Evolutionary conservation across 352 stramenopile genomes (phyloP).

Genomic region (Globisporangium alternatum): DNA sequence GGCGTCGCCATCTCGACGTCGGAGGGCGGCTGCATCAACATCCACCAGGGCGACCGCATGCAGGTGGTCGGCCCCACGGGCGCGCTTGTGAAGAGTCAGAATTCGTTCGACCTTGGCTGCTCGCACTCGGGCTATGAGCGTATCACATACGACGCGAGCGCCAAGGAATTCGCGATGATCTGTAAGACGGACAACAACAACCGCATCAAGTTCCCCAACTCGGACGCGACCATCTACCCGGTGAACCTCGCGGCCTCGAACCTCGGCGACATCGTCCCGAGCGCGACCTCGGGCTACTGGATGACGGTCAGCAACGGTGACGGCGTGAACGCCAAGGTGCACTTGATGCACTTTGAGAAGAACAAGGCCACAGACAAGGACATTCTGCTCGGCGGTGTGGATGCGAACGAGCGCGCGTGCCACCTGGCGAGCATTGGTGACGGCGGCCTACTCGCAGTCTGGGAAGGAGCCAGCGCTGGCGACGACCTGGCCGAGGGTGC

Average conservation of each 20-base stretch:
- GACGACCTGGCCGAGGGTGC: constrained; percentile 29
- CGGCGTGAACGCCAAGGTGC: constrained; percentile 44
- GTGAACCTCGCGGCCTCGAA: constrained; percentile 46
- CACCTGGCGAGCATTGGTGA: constrained; percentile 41
- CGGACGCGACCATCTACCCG: constrained; percentile 50
- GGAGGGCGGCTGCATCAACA: constrained; percentile 59
- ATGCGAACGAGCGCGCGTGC: constrained; percentile 49
- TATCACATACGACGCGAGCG: constrained; percentile 49
- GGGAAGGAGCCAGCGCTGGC: constrained; percentile 39
- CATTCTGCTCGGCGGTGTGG: constrained; percentile 45
- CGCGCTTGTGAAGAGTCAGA: constrained; percentile 31
- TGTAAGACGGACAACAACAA: constrained; percentile 74
- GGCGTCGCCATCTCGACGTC: constrained; percentile 53
- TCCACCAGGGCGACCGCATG: constrained; percentile 69
- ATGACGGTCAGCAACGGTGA: constrained; percentile 56
- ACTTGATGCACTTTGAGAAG: constrained; percentile 58
- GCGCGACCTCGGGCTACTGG: constrained; percentile 48
- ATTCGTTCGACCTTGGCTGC: constrained; percentile 58
- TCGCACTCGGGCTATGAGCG: constrained; percentile 62
- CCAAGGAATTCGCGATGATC: constrained; percentile 43
- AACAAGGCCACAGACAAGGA: constrained; percentile 42
- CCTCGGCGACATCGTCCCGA: constrained; percentile 48
- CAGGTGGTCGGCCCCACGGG: constrained; percentile 49
- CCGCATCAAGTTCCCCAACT: constrained; percentile 65
- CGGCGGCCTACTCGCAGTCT: constrained; percentile 41